These are phyloP conservation scores for Wickerhamiella lipophila DNA, from an alignment of 805 yeast species.

Conservation along the genomic window DNA sequence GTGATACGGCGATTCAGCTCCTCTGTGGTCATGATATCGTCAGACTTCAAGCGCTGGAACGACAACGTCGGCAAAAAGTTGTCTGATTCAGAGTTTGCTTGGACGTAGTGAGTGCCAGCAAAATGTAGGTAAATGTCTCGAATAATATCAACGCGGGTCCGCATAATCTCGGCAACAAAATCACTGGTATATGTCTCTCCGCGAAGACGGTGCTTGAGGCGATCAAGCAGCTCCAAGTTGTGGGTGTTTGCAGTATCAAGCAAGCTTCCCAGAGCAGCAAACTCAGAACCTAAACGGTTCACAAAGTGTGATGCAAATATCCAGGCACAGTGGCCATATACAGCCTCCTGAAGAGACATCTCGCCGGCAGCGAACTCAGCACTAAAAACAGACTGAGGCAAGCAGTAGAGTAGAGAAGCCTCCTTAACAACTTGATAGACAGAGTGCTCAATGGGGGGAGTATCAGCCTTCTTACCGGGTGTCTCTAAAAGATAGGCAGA, in stretches of 20 bases:
- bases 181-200: slow-evolving; percentile 86
- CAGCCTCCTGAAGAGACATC: slow-evolving; percentile 84
- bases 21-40: slow-evolving; percentile 58
- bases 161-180: slow-evolving; percentile 65
- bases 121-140: slow-evolving; percentile 79
- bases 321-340: slow-evolving; percentile 87
- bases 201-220: slow-evolving; percentile 77
- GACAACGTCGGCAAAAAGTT: slow-evolving; percentile 49
- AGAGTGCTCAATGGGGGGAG: slow-evolving; percentile 52
- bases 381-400: slow-evolving; percentile 77
- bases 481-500: slow-evolving; percentile 72
- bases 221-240: slow-evolving; percentile 62
- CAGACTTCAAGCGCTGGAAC: slow-evolving; percentile 69
- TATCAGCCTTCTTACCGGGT: slow-evolving; percentile 26
- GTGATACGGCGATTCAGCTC: slow-evolving; percentile 60
- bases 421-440: slow-evolving; percentile 86
- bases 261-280: slow-evolving; percentile 51
- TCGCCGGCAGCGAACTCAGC: slow-evolving; percentile 58
- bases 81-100: slow-evolving; percentile 32
- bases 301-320: slow-evolving; percentile 89
- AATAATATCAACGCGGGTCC: slow-evolving; percentile 55
- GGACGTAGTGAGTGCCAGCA: slow-evolving; percentile 79
- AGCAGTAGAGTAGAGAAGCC: slow-evolving; percentile 80
- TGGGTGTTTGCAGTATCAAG: slow-evolving; percentile 51
- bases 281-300: slow-evolving; percentile 88